Conservation (phyloP, 164 flowering plant genomes). For the Magnolia sinica region DNA sequence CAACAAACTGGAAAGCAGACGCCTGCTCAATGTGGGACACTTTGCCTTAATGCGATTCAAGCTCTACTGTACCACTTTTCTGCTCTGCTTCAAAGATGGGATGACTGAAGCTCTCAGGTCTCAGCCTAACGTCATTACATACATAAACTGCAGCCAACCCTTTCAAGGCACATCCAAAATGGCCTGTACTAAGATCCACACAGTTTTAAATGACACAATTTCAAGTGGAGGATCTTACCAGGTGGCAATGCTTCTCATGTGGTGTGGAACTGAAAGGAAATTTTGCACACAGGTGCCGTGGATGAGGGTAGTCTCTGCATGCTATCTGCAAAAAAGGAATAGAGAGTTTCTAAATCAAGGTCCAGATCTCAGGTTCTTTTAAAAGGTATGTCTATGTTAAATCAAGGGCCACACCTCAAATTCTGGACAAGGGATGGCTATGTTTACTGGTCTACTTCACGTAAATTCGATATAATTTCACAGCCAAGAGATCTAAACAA, state of each 20-base stretch:
- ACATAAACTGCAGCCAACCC: not conserved
- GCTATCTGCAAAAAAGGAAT: conserved; percentile 57
- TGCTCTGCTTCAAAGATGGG: too few species aligned
- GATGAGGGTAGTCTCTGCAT: conserved; percentile 88
- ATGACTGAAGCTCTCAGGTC: too few species aligned
- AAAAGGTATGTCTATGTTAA: not conserved
- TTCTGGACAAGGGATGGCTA: too few species aligned
- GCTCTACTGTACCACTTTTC: too few species aligned
- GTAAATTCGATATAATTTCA: too few species aligned
- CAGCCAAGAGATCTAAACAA: too few species aligned
- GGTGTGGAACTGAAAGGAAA: conserved; percentile 57
- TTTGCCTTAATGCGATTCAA: not conserved
- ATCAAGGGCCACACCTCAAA: too few species aligned
- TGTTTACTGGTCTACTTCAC: too few species aligned
- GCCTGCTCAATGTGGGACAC: not conserved
- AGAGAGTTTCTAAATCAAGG: not conserved
- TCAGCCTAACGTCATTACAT: not conserved
- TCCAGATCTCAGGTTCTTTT: not conserved
- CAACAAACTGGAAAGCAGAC: not conserved
- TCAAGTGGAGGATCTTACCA: conserved; percentile 31
- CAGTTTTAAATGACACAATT: too few species aligned
- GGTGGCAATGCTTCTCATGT: conserved; percentile 60
- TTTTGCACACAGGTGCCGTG: conserved; percentile 69
- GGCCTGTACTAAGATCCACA: not conserved
- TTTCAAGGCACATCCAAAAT: not conserved